A percentile compares a stretch with the other conserved stretches of the same genome.
Conservation (phyloP, 163 green algal species). For the Chloromonas sp. region DNA sequence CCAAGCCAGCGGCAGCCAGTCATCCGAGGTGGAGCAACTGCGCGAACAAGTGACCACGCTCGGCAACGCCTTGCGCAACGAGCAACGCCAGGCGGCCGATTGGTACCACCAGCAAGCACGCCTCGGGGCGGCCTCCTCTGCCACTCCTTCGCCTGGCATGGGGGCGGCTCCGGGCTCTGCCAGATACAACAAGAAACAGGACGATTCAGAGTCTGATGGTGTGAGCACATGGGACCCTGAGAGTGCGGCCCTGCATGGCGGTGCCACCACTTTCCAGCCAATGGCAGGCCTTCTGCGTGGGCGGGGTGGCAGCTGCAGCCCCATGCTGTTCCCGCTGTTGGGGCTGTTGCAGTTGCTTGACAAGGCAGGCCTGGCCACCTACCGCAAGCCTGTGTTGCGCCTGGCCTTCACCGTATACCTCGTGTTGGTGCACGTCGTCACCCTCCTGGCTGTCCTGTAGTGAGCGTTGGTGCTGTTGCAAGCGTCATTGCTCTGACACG, state of each 20-base stretch:
- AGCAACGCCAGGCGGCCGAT: constrained; percentile 9
- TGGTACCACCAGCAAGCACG: constrained; percentile 5
- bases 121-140: too few relatives aligned
- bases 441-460: neutral
- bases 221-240: constrained; percentile 7
- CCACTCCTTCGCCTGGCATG: neutral
- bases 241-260: constrained; percentile 10
- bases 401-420: constrained; percentile 9
- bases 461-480: too few relatives aligned
- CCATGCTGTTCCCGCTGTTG: neutral
- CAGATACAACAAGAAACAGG: too few relatives aligned
- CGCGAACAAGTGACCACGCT: constrained; percentile 1
- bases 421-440: constrained; percentile 1
- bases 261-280: constrained; percentile 11
- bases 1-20: too few relatives aligned
- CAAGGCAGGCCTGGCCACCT: neutral
- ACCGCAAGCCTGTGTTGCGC: constrained; percentile 6
- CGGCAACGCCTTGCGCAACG: neutral
- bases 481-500: too few relatives aligned
- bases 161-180: too few relatives aligned
- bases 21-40: constrained; percentile 1
- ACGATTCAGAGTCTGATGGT: neutral
- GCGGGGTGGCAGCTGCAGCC: constrained; percentile 3
- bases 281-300: constrained; percentile 9
- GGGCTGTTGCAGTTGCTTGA: constrained; percentile 7